Evolutionary conservation across 371 early-diverging fungal genomes (phyloP), one percentile per base, ranked within the genome.

Genomic region (Syncephalastrum contaminatum): DNA sequence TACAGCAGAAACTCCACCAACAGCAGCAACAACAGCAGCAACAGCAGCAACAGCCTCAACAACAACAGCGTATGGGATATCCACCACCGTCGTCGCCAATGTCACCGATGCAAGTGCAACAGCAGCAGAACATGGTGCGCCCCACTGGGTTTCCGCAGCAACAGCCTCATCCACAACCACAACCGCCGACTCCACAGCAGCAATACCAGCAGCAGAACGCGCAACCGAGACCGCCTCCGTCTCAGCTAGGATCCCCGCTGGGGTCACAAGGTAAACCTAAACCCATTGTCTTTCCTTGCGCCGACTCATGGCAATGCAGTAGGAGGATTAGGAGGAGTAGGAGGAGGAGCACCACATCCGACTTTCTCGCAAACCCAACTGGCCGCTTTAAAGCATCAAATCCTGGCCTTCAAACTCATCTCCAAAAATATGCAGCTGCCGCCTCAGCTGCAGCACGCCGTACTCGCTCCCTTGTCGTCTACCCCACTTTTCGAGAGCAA

Each of bases 371-470:
- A 71, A 49, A 77, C 78, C n/a, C 92, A 94, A 58, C 52, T 89
- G 16, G 72, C 76, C 18, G 77, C 82, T 14, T 77, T 94, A 42
- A 85, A 86, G 52, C 77, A 75, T 58, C 96, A 96, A 57, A 92
- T 94, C 43, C 69, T 83, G 22, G 90, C 93, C 41, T 95, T 84
- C 71, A 88, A 89, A 47, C 70, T 88, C 16, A 86, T 94, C 36
- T 82, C 91, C n/a, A 80, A 83, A 59, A 92, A 90, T 64, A 68
- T 89, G 76, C 85, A 88, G 12, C 68, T 96, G 15, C 93, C 95
- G 19, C 71, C 81, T 10, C 68, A 81, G 53, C 63, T 94, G 30
- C 89, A 87, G 64, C 77, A 85, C 63, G 81, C 82, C 39, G 80
- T 93, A n/a, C 87, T 90, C 36, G 73, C 86, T 42, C 63, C 66